A percentile compares a stretch with the other conserved stretches of the same genome.
Conservation (phyloP, 2,329 filamentous ascomycete genomes). For the Stemphylium lycopersici region DNA sequence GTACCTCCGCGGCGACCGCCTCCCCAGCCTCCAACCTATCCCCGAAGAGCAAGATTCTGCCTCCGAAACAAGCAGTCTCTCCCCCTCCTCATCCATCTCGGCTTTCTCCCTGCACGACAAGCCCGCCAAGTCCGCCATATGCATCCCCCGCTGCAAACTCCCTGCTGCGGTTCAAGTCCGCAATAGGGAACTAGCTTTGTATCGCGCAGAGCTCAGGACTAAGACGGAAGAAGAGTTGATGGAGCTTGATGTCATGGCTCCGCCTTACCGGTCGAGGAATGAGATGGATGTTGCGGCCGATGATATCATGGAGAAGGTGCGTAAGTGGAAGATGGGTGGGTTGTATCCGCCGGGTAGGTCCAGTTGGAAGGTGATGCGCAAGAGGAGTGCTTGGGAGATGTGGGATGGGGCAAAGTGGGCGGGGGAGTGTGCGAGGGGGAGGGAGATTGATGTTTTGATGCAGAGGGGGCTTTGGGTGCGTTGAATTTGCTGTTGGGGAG, state of each 20-base stretch:
- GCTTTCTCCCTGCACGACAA: neutral
- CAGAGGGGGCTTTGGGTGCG: neutral
- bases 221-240: neutral
- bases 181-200: neutral
- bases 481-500: neutral
- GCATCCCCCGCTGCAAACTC: neutral
- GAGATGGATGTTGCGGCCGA: neutral
- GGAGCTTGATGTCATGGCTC: neutral
- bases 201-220: neutral
- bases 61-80: neutral
- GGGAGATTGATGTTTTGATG: neutral
- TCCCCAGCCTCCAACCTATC: neutral
- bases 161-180: neutral
- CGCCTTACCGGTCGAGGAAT: neutral
- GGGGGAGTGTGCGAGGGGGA: neutral
- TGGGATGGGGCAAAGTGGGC: constrained; percentile 13
- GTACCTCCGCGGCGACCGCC: neutral
- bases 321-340: constrained; percentile 1
- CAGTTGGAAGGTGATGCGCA: neutral
- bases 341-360: constrained; percentile 5
- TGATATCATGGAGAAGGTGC: constrained; percentile 1
- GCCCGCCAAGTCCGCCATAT: neutral
- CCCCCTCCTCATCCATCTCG: neutral
- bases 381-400: constrained; percentile 7
- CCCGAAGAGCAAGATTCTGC: neutral